Evolutionary conservation across 805 yeast genomes (phyloP), one percentile per base, ranked within the genome.

Genomic region (Torulaspora quercuum): DNA sequence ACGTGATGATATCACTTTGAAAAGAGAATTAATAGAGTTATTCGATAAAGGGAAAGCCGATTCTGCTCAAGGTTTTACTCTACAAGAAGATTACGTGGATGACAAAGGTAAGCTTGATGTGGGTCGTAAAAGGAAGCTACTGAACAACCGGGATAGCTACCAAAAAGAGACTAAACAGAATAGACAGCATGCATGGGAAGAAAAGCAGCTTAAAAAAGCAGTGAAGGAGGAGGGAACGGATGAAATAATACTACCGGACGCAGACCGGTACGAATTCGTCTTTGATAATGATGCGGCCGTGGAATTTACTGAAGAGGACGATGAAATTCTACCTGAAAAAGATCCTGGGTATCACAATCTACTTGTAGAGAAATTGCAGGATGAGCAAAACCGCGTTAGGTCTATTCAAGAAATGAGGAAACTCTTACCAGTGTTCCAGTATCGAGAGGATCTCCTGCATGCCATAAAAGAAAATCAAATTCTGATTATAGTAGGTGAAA

Each of bases 401-500:
- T 37, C 48, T 2, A 70, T 78, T 17, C 69, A 65, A 5, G 73
- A 75, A 16, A 74, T 77, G 1, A 62, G 90, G 33, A 72, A 70
- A 48, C 75, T 84, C 0, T 66, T 88, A 11, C 97, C 97, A 0
- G 95, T 88, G 1, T 87, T 69, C 50, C 63, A 70, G 34, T 81
- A 74, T 49, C 65, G 89, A 29, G 65, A 72, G 2, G 70, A 75
- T 21, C 69, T 89, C 11, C 58, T 89, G 19, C 65, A 69, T 0
- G 79, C 85, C 0, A 71, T 89, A 7, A 56, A 61, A 15, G 64
- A 72, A 17, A 71, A 82, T 48, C 95, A 85, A 55, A 78, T 81
- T 0, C 49, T 84, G 23, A 78, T 84, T 26, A 76, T 84, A 20
- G 90, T 84, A 25, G 94, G 94, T 40, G 94, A 84, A 55, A 84